Base-by-base conservation (phyloP, 2,329 filamentous ascomycete species). In the Elsinoe arachidis region DNA sequence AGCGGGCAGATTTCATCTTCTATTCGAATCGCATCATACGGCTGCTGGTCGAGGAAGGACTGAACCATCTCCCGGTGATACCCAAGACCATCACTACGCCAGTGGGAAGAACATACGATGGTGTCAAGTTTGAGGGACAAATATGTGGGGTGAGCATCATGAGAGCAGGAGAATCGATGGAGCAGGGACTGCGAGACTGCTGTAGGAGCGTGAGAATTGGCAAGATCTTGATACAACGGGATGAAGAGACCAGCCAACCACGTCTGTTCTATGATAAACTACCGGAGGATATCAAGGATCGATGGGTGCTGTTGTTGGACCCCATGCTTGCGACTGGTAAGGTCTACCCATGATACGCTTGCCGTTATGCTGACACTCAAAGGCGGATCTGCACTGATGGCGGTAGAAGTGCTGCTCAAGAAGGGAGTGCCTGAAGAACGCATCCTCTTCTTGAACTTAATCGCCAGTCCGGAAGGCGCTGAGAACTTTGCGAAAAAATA, bases 111-210 rank as follows among this genome's bases (percentile, higher is more conserved):
- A 83, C 83, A 55, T 99, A 99, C 73, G 83, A 87, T 34, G 93
- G 93, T 26, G 88, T 99, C 62, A 87, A 88, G 74, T 99, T 99
- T 68, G 87, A 97, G 71, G 93, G 93, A 63, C 96, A 97, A 76
- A 99, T 99, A 65, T 99, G 93, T 69, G 93, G 93, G 56, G 93
- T 99, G 14, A 95, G 89, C 5, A 99, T 99, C 66, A 97, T 99
- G 93, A 84, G 93, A 62, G 93, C 93, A 11, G 93, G 93, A 54
- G 93, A 99, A 75, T 89, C 92, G 59, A 99, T 99, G 93, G 93
- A 99, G 75, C 90, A 97, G 73, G 93, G 92, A 1, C 76, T 99
- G 60, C 82, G 93, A 60, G 92, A 99, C 73, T 99, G 93, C 75
- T 99, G 93, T 75, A 86, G 93, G 55, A 95, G 89, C n/a, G 93